Conservation (phyloP, 1,284 basidiomycete species). For the Abortiporus biennis region DNA sequence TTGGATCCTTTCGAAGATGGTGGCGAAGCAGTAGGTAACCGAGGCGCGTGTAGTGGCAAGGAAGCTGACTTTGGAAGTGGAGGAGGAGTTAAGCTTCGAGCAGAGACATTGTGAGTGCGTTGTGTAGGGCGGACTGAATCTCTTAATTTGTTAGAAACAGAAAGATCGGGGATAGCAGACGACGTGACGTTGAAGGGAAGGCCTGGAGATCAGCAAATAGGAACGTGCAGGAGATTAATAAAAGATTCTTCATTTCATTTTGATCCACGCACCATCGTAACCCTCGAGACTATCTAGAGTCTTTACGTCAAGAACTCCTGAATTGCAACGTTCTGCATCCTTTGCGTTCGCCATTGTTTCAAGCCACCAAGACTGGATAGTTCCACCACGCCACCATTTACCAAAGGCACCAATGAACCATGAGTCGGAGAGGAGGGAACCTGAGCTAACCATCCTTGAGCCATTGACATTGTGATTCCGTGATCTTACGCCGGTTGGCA, state of each 20-base stretch:
- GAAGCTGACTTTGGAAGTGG: conserved; percentile 79
- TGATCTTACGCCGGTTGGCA: conserved; percentile 33
- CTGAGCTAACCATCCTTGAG: conserved; percentile 24
- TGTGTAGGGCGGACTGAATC: conserved; percentile 52
- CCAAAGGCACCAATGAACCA: conserved; percentile 89
- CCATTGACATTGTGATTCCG: conserved; percentile 24
- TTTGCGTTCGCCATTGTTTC: conserved; percentile 57
- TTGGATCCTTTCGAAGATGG: conserved; percentile 21
- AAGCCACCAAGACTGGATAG: conserved; percentile 65
- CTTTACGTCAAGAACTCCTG: conserved; percentile 67
- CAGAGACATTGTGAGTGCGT: conserved; percentile 25
- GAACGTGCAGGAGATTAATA: neutral
- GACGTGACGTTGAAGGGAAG: conserved; percentile 34
- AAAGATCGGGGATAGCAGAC: no score
- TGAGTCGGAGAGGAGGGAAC: conserved; percentile 57
- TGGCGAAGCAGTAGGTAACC: conserved; percentile 24
- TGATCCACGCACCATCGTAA: conserved; percentile 44
- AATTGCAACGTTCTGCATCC: conserved; percentile 68
- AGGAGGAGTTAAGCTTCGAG: conserved; percentile 65
- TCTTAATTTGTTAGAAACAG: no score
- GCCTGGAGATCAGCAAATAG: conserved; percentile 25
- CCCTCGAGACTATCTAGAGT: conserved; percentile 59
- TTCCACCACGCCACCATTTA: conserved; percentile 79
- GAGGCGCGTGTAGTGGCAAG: conserved; percentile 62
- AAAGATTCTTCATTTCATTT: neutral